Conservation (phyloP, 495 filamentous ascomycete genomes). For the Penicillium roqueforti region DNA sequence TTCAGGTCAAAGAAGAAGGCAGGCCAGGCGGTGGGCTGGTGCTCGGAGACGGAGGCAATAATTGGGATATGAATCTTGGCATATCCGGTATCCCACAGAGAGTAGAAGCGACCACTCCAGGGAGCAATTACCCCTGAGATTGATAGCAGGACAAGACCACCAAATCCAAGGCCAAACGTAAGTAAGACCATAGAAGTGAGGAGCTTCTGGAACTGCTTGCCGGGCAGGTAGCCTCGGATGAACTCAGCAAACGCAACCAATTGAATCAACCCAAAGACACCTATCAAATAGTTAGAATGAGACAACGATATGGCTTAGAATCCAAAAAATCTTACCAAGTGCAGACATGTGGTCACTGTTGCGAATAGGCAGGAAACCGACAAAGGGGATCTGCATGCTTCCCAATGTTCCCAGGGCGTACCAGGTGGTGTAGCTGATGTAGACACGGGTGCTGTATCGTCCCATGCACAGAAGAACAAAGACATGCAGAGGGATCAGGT, state of each 20-base stretch:
- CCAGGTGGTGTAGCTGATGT: slow-evolving; percentile 97
- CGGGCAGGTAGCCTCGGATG: slow-evolving; percentile 77
- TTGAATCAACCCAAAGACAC: slow-evolving; percentile 94
- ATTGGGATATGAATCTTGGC: slow-evolving; percentile 99
- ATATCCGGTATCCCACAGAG: slow-evolving; percentile 97
- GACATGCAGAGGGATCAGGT: slow-evolving; percentile 90
- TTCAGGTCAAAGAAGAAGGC: slow-evolving; percentile 99
- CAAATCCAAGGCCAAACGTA: slow-evolving; percentile 67
- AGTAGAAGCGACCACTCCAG: slow-evolving; percentile 99
- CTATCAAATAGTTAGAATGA: slow-evolving; percentile 38
- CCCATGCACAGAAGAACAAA: slow-evolving; percentile 98
- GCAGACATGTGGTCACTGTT: slow-evolving; percentile 99
- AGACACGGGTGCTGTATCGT: slow-evolving; percentile 86
- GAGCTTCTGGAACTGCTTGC: slow-evolving; percentile 87
- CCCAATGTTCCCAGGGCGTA: slow-evolving; percentile 94
- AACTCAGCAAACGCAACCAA: slow-evolving; percentile 92
- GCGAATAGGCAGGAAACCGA: slow-evolving; percentile 92
- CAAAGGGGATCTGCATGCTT: slow-evolving; percentile 99
- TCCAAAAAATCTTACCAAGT: slow-evolving; percentile 60
- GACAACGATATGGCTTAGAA: slow-evolving; percentile 63
- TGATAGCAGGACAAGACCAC: slow-evolving; percentile 74
- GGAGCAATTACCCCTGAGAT: slow-evolving; percentile 89
- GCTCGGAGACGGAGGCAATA: slow-evolving; percentile 98
- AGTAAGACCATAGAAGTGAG: slow-evolving; percentile 75
- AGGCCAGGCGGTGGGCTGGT: slow-evolving; percentile 99